Evolutionary conservation across 208 protist species (phyloP).

Genomic region (Leishmania lainsoni): DNA sequence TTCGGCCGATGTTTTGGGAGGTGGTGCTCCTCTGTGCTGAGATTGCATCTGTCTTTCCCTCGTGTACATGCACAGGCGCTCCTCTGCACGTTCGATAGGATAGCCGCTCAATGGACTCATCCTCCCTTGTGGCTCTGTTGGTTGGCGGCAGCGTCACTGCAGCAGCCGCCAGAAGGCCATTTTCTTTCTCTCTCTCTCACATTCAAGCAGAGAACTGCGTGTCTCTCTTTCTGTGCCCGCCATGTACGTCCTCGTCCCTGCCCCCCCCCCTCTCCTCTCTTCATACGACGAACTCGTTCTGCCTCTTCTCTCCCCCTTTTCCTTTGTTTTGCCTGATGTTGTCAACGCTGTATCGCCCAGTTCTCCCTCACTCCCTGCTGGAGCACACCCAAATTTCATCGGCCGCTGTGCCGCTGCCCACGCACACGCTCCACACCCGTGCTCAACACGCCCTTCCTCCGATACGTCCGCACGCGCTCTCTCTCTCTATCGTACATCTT

Average conservation of each 20-base stretch:
- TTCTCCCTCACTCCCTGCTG: background rate
- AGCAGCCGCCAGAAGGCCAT: background rate
- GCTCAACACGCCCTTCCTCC: background rate
- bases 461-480: background rate
- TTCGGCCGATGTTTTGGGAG: background rate
- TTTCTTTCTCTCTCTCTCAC: background rate
- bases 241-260: background rate
- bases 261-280: no score
- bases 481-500: background rate
- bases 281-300: background rate
- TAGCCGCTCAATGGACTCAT: background rate
- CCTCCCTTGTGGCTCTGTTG: background rate
- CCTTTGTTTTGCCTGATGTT: background rate
- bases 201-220: background rate
- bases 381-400: background rate
- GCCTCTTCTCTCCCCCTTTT: background rate
- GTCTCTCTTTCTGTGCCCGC: background rate
- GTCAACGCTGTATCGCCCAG: background rate
- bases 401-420: background rate
- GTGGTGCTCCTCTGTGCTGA: background rate
- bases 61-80: background rate
- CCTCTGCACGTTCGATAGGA: background rate
- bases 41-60: no score
- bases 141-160: background rate
- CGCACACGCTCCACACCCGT: background rate